These are phyloP conservation scores for Sugiyamaella mastotermitis DNA, from an alignment of 805 yeast genomes.

Conservation along the genomic window DNA sequence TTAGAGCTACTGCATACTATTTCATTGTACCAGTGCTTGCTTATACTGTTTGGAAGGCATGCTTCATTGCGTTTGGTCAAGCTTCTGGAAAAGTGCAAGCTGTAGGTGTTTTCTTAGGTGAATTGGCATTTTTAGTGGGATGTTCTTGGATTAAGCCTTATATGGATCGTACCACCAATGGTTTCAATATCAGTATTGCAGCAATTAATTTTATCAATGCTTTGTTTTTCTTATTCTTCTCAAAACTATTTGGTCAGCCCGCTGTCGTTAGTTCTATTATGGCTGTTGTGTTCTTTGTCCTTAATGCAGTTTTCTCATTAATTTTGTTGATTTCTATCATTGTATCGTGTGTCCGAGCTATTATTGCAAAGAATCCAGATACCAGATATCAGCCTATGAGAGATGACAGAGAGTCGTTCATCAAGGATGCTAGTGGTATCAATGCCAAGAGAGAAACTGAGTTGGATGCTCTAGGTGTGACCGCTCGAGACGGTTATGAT, in stretches of 20 bases:
- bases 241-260: slow-evolving; percentile 77
- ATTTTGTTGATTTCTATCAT: slow-evolving; percentile 79
- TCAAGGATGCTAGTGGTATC: slow-evolving; percentile 31
- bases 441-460: slow-evolving; percentile 37
- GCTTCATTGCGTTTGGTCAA: slow-evolving; percentile 85
- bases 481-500: slow-evolving; percentile 31
- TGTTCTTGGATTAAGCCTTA: slow-evolving; percentile 76
- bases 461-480: slow-evolving; percentile 65
- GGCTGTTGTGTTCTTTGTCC: slow-evolving; percentile 82
- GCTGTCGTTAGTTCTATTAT: slow-evolving; percentile 84
- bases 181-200: slow-evolving; percentile 83
- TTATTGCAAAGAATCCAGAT: slow-evolving; percentile 88
- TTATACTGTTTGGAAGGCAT: slow-evolving; percentile 66
- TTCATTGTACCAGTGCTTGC: slow-evolving; percentile 62
- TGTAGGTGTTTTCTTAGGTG: slow-evolving; percentile 66
- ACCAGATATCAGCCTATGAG: slow-evolving; percentile 92
- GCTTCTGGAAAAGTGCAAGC: slow-evolving; percentile 76
- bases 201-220: slow-evolving; percentile 77
- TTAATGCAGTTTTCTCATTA: slow-evolving; percentile 85
- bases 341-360: slow-evolving; percentile 77
- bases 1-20: slow-evolving; percentile 79
- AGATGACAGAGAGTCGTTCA: slow-evolving; percentile 94
- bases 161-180: slow-evolving; percentile 91
- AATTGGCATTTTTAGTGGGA: slow-evolving; percentile 59
- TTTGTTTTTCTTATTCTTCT: slow-evolving; percentile 81